phyloP scores from a whole-genome alignment of 2,329 filamentous ascomycete species.

The Colletotrichum simmondsii region DNA sequence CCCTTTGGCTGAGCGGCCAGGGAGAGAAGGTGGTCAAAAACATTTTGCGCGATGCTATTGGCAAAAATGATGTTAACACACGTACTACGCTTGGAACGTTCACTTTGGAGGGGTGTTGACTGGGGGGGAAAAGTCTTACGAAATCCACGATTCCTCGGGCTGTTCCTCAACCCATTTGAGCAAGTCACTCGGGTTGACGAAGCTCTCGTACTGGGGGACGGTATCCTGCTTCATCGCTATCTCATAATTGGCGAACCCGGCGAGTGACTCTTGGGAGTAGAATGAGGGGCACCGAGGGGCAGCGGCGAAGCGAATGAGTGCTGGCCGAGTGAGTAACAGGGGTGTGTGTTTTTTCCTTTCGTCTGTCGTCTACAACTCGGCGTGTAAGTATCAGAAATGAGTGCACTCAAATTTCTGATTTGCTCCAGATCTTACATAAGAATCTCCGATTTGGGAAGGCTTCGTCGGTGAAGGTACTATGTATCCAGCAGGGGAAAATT shows the following conservation, averaged over 20 bases:
- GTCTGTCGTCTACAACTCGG: neutral
- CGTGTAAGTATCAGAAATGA: constrained; percentile 8
- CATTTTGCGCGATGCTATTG: constrained; percentile 46
- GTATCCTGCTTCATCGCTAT: constrained; percentile 32
- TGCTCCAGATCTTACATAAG: constrained; percentile 16
- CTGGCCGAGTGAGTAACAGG: constrained; percentile 2
- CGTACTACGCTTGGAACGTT: neutral
- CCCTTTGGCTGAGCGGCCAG: constrained; percentile 64
- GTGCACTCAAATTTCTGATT: constrained; percentile 2
- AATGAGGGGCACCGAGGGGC: constrained; percentile 28
- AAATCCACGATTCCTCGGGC: constrained; percentile 44
- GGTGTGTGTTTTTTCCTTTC: neutral
- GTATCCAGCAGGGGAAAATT: neutral
- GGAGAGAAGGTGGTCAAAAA: constrained; percentile 60
- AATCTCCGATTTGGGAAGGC: constrained; percentile 9
- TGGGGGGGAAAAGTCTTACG: constrained; percentile 44
- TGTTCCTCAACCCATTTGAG: constrained; percentile 57
- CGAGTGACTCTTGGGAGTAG: constrained; percentile 3
- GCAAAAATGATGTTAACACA: neutral
- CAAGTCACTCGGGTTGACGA: constrained; percentile 49
- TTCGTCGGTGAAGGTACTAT: neutral
- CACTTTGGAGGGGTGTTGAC: constrained; percentile 26
- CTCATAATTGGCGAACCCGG: constrained; percentile 30
- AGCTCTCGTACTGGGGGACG: constrained; percentile 32
- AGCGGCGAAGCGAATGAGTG: constrained; percentile 9